A percentile compares a stretch with the other conserved stretches of the same genome.
Conservation (phyloP, 1,284 basidiomycete genomes). For the Boletus albobrunnescens region DNA sequence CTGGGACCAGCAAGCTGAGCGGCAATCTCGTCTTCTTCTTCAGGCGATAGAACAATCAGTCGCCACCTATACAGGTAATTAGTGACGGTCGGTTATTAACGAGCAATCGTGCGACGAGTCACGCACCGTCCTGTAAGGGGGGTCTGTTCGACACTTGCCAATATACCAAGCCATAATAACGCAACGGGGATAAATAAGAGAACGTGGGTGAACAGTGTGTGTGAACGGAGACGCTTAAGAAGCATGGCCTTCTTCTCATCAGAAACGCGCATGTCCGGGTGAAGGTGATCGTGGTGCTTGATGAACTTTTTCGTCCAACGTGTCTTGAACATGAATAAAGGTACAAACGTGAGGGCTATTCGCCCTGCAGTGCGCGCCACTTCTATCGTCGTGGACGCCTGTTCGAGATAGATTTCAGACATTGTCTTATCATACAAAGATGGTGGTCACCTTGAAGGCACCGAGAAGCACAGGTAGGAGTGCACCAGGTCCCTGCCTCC, state of each 20-base stretch:
- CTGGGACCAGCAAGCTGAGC: slow-evolving; percentile 72
- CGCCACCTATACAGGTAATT: slow-evolving; percentile 56
- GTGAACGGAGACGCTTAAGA: slow-evolving; percentile 45
- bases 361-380: slow-evolving; percentile 61
- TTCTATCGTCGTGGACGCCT: slow-evolving; percentile 60
- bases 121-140: slow-evolving; percentile 79
- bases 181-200: slow-evolving; percentile 65
- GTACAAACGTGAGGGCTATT: slow-evolving; percentile 69
- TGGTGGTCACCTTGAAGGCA: slow-evolving; percentile 43
- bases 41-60: slow-evolving; percentile 81
- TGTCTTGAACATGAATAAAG: slow-evolving; percentile 58
- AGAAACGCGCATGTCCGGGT: slow-evolving; percentile 44
- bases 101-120: not conserved
- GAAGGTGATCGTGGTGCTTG: slow-evolving; percentile 46
- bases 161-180: slow-evolving; percentile 70
- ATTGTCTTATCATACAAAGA: not conserved
- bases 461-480: slow-evolving; percentile 39
- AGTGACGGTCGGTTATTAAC: not conserved
- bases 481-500: slow-evolving; percentile 23
- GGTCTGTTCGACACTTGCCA: slow-evolving; percentile 77
- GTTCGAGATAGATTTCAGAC: slow-evolving; percentile 1
- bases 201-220: slow-evolving; percentile 50
- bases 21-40: slow-evolving; percentile 85
- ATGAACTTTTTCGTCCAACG: slow-evolving; percentile 49
- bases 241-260: slow-evolving; percentile 48